phyloP scores from a whole-genome alignment of 805 yeast species.

The Sungouiella thailandica region DNA sequence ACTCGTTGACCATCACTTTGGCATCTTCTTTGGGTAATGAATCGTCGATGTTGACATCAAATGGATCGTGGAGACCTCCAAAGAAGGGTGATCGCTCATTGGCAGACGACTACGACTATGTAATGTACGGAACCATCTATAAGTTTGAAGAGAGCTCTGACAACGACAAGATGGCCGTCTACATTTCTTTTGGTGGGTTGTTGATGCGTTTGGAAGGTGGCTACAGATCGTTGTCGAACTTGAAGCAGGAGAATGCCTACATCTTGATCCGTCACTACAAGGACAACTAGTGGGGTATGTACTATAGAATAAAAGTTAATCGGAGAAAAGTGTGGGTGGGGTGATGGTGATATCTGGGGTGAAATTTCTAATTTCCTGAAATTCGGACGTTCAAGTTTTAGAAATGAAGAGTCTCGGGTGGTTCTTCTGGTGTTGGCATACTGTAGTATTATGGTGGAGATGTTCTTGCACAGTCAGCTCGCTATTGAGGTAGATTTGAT shows the following conservation, averaged over 20 bases:
- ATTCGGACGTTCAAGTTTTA: too few relatives aligned
- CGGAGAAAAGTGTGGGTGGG: not conserved
- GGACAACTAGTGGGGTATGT: constrained; percentile 21
- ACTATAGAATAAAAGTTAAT: constrained; percentile 7
- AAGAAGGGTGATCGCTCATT: constrained; percentile 76
- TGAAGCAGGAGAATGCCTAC: constrained; percentile 93
- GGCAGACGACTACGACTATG: constrained; percentile 97
- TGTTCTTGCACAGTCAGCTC: too few relatives aligned
- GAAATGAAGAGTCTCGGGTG: too few relatives aligned
- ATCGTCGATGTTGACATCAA: constrained; percentile 38
- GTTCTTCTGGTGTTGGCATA: not conserved
- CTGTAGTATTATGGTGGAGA: too few relatives aligned
- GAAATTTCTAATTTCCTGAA: too few relatives aligned
- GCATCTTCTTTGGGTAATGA: constrained; percentile 68
- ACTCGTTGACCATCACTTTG: constrained; percentile 77
- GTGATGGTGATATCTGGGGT: too few relatives aligned
- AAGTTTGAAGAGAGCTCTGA: constrained; percentile 82
- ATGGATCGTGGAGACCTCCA: constrained; percentile 80
- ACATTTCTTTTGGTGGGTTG: constrained; percentile 93
- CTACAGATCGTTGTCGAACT: constrained; percentile 78
- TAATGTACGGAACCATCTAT: constrained; percentile 96
- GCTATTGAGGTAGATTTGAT: too few relatives aligned
- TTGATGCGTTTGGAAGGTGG: constrained; percentile 92
- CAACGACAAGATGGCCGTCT: constrained; percentile 74
- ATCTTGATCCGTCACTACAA: constrained; percentile 74